These are phyloP conservation scores for Dictyostelium capitatum DNA, from an alignment of 78 protist species.

Conservation along the genomic window DNA sequence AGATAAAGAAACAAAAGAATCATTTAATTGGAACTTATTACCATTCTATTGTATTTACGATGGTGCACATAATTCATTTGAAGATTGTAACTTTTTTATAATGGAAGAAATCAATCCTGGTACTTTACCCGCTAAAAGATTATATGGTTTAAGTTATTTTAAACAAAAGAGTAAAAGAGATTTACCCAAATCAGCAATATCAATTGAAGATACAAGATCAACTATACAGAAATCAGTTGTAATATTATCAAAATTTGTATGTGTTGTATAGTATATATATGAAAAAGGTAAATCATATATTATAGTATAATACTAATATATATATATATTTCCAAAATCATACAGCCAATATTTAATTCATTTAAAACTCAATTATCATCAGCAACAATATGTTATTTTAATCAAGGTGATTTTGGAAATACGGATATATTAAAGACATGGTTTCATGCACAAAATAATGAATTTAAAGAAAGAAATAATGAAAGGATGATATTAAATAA, in stretches of 20 bases:
- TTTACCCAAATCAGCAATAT: slow-evolving; percentile 38
- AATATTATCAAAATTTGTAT: slow-evolving; percentile 47
- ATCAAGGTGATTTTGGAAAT: slow-evolving; percentile 72
- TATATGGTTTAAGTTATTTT: slow-evolving; percentile 54
- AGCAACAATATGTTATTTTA: slow-evolving; percentile 63
- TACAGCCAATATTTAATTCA: slow-evolving; percentile 73
- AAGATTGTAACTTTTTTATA: slow-evolving; percentile 51
- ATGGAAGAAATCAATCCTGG: slow-evolving; percentile 52
- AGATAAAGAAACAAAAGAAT: not conserved
- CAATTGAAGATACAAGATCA: slow-evolving; percentile 39
- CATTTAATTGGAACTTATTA: slow-evolving; percentile 36
- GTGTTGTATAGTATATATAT: not conserved
- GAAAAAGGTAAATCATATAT: no score
- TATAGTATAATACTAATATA: no score
- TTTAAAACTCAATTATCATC: slow-evolving; percentile 58
- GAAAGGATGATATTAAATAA: not conserved
- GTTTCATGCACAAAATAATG: slow-evolving; percentile 36
- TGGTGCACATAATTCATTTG: slow-evolving; percentile 58
- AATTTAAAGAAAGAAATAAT: slow-evolving; percentile 20
- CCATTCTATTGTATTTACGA: slow-evolving; percentile 36
- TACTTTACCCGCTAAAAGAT: not conserved
- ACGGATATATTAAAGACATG: slow-evolving; percentile 41
- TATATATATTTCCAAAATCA: no score
- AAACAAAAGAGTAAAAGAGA: slow-evolving; percentile 40
- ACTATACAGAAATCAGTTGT: slow-evolving; percentile 49